Evolutionary conservation across 208 protist species (phyloP), one percentile per base, ranked within the genome.

Genomic region (Novymonas esmeraldas): DNA sequence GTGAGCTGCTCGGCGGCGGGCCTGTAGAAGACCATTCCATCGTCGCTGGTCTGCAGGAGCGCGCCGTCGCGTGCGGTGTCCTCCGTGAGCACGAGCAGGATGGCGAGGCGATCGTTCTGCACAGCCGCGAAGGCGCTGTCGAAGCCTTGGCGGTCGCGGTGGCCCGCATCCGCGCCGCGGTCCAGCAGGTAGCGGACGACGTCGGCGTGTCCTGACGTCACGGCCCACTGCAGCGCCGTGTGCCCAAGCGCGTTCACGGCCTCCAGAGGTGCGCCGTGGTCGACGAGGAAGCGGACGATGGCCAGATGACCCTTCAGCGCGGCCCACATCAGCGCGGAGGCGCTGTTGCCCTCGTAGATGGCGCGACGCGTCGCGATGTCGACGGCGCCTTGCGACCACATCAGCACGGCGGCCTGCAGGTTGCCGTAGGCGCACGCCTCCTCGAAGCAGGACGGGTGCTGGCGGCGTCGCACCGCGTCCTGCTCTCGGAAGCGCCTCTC

Each of bases 291-390:
- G 14, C 76, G 79, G 22, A 88, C 90, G 31, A 90, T 64, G 2
- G 70, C 28, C 13, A 90, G 61, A 31, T 95, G 86, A 1, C 85
- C 81, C 34, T 74, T 67, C 29, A 85, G 72, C 13, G 72, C 34
- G 22, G 87, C 84, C 86, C 84, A 92, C 86, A 95, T 93, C 9
- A 95, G 79, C 20, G 79, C 58, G 1, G 90, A 85, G 5, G 80
- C 90, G 45, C 79, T 76, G 64, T 34, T 78, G 66, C 80, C 79
- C 16, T 85, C 82, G 60, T 87, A 85, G n/a, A 80, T 10, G 11
- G 67, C 70, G 2, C 34, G 49, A 24, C 78, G 75, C 0, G 46
- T 68, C 0, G 73, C 34, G 46, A 93, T 51, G 56, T 84, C 63
- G 22, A 84, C 59, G 11, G 42, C 46, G n/a, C 85, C 82, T 66